Conservation (phyloP, 2,329 filamentous ascomycete species). For the Sporothrix brunneoviolacea region DNA sequence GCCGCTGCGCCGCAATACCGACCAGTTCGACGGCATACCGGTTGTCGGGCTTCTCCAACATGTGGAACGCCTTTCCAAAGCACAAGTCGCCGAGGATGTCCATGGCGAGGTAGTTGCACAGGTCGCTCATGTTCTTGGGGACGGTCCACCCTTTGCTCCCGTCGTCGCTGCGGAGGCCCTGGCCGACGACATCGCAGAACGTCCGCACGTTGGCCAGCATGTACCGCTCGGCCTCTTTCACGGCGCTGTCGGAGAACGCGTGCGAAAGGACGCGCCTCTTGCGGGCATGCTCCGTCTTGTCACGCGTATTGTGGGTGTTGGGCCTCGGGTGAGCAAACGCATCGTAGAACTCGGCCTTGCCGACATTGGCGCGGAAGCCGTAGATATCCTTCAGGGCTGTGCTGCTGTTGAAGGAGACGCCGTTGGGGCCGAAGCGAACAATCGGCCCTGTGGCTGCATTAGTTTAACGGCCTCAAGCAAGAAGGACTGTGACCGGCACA, state of each 20-base stretch:
- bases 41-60: slow-evolving; percentile 54
- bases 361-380: slow-evolving; percentile 55
- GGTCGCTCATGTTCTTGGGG: slow-evolving; percentile 56
- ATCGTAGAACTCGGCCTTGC: slow-evolving; percentile 67
- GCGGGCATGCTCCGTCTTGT: slow-evolving; percentile 61
- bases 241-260: slow-evolving; percentile 60
- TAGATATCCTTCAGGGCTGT: slow-evolving; percentile 62
- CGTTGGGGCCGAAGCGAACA: slow-evolving; percentile 74
- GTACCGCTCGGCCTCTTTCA: slow-evolving; percentile 62
- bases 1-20: slow-evolving; percentile 59
- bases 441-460: too few species aligned
- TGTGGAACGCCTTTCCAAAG: slow-evolving; percentile 57
- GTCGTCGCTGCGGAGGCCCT: too few species aligned
- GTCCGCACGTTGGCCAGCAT: slow-evolving; percentile 60
- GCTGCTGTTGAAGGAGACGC: slow-evolving; percentile 68
- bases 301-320: slow-evolving; percentile 67
- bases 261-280: slow-evolving; percentile 67
- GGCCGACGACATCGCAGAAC: slow-evolving; percentile 54
- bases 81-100: slow-evolving; percentile 55
- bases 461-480: too few species aligned
- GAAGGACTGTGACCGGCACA: too few species aligned
- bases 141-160: slow-evolving; percentile 51
- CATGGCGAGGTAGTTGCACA: slow-evolving; percentile 57
- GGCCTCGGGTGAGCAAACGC: slow-evolving; percentile 64
- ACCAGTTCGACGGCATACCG: slow-evolving; percentile 62